Percentiles rank a stretch among this genome's conserved stretches.
These are phyloP conservation scores for Taphrina deformans DNA, from an alignment of 1,139 yeast species.

Conservation along the genomic window DNA sequence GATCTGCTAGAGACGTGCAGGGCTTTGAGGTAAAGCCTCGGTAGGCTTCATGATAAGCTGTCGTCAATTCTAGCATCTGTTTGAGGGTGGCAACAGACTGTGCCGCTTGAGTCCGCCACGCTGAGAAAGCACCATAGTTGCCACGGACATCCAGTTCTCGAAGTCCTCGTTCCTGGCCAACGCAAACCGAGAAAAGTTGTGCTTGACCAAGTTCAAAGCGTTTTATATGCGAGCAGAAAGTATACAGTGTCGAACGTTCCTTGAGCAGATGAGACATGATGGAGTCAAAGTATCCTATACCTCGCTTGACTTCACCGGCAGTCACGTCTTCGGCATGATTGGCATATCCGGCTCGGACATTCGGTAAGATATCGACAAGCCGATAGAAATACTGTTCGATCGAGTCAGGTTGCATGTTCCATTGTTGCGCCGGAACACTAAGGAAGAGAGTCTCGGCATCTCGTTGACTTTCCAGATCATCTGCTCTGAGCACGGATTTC, in stretches of 20 bases:
- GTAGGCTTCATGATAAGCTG: slow-evolving; percentile 2
- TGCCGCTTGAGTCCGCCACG: not conserved
- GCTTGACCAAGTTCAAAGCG: not conserved
- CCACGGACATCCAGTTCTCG: not conserved
- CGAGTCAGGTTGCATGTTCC: slow-evolving; percentile 48
- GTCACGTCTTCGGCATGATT: slow-evolving; percentile 72
- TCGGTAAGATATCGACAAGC: slow-evolving; percentile 74
- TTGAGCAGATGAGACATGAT: slow-evolving; percentile 48
- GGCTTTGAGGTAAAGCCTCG: not conserved
- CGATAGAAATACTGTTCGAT: slow-evolving; percentile 66
- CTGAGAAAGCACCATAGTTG: not conserved
- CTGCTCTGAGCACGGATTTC: slow-evolving; percentile 63
- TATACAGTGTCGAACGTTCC: not conserved
- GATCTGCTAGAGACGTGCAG: not conserved
- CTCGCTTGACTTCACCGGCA: slow-evolving; percentile 68
- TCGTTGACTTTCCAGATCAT: slow-evolving; percentile 61
- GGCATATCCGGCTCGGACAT: slow-evolving; percentile 65
- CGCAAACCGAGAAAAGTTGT: not conserved
- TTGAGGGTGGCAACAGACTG: not conserved
- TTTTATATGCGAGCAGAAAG: not conserved
- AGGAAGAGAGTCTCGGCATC: slow-evolving; percentile 65
- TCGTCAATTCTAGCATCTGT: slow-evolving; percentile 2
- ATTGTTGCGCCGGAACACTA: slow-evolving; percentile 52
- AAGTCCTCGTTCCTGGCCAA: not conserved
- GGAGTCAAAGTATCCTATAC: slow-evolving; percentile 75